Evolutionary conservation across 2,329 filamentous ascomycete genomes (phyloP).

Genomic region (Sporothrix brunneoviolacea): DNA sequence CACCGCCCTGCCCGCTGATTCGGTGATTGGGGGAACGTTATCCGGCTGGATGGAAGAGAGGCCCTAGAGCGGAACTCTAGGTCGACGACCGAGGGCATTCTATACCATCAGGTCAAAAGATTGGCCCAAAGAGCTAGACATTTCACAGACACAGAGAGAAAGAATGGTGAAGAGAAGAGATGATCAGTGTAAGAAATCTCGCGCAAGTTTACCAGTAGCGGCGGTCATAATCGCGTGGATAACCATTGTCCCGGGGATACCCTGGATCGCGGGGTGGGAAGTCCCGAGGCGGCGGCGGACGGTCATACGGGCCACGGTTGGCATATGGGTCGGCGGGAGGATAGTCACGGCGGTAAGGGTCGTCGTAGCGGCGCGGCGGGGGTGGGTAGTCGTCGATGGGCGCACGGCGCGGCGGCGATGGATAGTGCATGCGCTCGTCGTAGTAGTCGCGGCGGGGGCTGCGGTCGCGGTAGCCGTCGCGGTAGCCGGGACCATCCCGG

Average conservation of each 20-base stretch:
- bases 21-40: neutral
- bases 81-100: slow-evolving; percentile 4
- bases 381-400: slow-evolving; percentile 72
- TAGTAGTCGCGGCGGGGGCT: slow-evolving; percentile 85
- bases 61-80: neutral
- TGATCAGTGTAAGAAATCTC: neutral
- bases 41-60: neutral
- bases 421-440: slow-evolving; percentile 72
- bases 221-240: slow-evolving; percentile 36
- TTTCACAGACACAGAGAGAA: neutral
- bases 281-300: slow-evolving; percentile 37
- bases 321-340: slow-evolving; percentile 59
- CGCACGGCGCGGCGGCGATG: slow-evolving; percentile 69
- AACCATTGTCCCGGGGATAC: slow-evolving; percentile 40
- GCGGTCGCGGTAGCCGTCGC: slow-evolving; percentile 78
- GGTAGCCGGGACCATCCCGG: slow-evolving; percentile 45
- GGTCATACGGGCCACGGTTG: slow-evolving; percentile 50
- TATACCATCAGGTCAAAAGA: slow-evolving; percentile 9
- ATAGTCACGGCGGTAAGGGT: slow-evolving; percentile 67
- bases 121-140: neutral
- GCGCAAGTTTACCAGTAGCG: slow-evolving; percentile 22
- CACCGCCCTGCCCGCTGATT: neutral
- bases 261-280: slow-evolving; percentile 37
- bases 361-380: slow-evolving; percentile 64
- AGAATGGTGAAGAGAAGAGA: neutral